Evolutionary conservation across 2,329 filamentous ascomycete genomes (phyloP), one percentile per base, ranked within the genome.

Genomic region (Fusarium tjaetaba): DNA sequence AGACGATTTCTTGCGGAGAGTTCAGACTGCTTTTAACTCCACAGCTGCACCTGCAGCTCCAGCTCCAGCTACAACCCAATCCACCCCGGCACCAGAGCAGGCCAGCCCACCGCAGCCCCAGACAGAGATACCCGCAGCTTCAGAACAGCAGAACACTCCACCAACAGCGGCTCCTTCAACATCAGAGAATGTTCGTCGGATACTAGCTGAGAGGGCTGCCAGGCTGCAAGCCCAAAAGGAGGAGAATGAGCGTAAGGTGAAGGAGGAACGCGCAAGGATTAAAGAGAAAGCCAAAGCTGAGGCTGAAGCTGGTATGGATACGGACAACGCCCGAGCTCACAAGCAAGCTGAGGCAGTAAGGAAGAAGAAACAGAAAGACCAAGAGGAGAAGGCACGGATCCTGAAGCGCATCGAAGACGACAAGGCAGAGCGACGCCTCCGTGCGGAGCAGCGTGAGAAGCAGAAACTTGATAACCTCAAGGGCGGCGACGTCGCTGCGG

Each of bases 401-500:
- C 86, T 95, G 49, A 89, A 90, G 73, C 90, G 90, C 43, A 95
- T 97, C 71, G 92, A 94, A 77, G 90, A 92, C 68, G 94, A 97
- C 82, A 93, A 92, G 79, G 87, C 87, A 16, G 92, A 91, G 68
- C 88, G 94, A 20, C 90, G 88, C 69, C 84, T 88, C 59, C 85
- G 86, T 45, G 87, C 88, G 14, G 86, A 87, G 28, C 83, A 85
- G 66, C 83, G 86, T 41, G 86, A 87, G 79, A 82, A 82, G 65
- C 84, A 84, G 76, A 81, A 74, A 70, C 64, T 75, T 8, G 79
- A 79, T 14, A 73, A 56, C 14, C 74, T 79, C 4, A 80, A 81
- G 42, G 68, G 76, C 1, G 77, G 78, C 11, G 80, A 81, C 22
- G 76, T 79, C 4, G 75, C 80, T 4, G 71, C 79, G 7, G 71